Conservation (phyloP, 176 grass and related monocot species). For the Canna indica region DNA sequence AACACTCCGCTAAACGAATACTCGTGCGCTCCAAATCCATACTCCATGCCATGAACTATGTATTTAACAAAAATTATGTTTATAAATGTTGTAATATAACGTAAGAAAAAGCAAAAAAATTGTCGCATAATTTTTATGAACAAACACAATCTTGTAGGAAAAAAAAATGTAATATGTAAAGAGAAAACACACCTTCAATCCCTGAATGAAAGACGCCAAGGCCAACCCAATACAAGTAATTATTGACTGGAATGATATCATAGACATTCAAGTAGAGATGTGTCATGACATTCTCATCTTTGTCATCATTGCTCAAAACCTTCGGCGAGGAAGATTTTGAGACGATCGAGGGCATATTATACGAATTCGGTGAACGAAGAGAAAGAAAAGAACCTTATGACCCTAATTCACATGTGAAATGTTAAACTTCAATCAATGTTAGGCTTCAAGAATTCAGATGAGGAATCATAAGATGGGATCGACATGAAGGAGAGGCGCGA, state of each 20-base stretch:
- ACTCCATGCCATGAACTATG: conserved; percentile 88
- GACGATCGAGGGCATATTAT: background rate
- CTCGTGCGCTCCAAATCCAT: conserved; percentile 83
- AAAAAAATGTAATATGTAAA: background rate
- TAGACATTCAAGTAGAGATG: conserved; percentile 68
- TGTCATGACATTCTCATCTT: conserved; percentile 2
- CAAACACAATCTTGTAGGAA: background rate
- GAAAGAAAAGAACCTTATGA: background rate
- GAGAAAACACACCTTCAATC: conserved; percentile 43
- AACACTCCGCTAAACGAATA: conserved; percentile 76
- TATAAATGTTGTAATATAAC: background rate
- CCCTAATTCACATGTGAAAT: background rate
- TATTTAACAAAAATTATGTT: background rate
- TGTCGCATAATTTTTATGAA: background rate
- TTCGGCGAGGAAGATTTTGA: background rate
- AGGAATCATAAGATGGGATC: background rate
- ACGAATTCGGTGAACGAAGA: background rate
- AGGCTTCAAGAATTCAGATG: too few species aligned
- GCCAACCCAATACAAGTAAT: conserved; percentile 66
- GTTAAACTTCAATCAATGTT: background rate
- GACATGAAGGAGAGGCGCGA: background rate
- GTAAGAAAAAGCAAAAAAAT: background rate
- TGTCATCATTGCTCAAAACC: background rate
- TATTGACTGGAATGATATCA: conserved; percentile 58
- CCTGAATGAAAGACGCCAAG: conserved; percentile 76